phyloP scores from a whole-genome alignment of 1,284 basidiomycete genomes.

The Lignosus rhinocerotis region DNA sequence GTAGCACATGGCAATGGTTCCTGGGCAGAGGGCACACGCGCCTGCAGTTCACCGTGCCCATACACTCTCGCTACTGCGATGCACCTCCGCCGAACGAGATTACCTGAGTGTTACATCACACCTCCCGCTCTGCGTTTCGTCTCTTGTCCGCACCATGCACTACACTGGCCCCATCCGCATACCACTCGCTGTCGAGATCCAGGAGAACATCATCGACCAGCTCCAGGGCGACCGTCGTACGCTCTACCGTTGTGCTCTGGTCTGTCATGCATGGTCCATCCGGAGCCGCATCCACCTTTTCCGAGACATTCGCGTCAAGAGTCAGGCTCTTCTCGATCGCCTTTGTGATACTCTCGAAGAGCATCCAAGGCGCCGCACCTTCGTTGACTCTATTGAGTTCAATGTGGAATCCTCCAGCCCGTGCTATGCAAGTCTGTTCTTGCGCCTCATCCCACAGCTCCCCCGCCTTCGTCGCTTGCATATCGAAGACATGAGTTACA shows the following conservation, averaged over 20 bases:
- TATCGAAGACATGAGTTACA: too few relatives aligned
- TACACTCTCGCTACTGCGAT: too few relatives aligned
- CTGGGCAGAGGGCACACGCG: too few relatives aligned
- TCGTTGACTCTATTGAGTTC: background rate
- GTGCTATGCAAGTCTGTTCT: too few relatives aligned
- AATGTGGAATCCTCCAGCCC: too few relatives aligned
- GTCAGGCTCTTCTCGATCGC: background rate
- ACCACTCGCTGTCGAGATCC: background rate
- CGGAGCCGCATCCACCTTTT: background rate
- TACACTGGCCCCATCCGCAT: background rate
- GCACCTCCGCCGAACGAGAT: too few relatives aligned
- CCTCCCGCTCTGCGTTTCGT: background rate
- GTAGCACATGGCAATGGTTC: too few relatives aligned
- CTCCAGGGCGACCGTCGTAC: background rate
- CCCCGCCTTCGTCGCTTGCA: too few relatives aligned
- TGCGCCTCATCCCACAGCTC: too few relatives aligned
- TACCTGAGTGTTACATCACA: too few relatives aligned
- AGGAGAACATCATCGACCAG: background rate
- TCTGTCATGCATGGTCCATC: background rate
- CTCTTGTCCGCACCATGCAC: background rate
- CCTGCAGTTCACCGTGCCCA: too few relatives aligned
- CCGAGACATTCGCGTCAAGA: background rate
- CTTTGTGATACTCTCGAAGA: background rate
- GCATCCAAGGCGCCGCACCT: background rate
- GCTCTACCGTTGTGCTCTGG: background rate